Evolutionary conservation across 2,329 filamentous ascomycete genomes (phyloP).

Genomic region (Hyphodiscus sp.): DNA sequence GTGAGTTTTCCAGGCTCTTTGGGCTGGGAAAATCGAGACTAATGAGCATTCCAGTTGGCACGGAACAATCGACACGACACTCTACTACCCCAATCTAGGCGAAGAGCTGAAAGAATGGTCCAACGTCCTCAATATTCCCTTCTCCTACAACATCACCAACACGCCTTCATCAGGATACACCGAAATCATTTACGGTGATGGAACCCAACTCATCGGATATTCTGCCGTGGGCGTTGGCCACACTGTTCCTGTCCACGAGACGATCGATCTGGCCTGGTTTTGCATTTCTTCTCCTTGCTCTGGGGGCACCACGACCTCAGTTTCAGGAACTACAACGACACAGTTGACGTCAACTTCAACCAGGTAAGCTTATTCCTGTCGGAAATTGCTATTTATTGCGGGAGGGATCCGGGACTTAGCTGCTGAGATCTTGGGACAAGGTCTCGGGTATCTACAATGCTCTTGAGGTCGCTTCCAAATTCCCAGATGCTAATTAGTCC

Average conservation of each 20-base stretch:
- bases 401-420: too few species aligned
- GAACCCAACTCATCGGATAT: slow-evolving; percentile 28
- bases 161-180: slow-evolving; percentile 28
- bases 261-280: slow-evolving; percentile 23
- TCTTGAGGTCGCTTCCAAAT: too few species aligned
- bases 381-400: too few species aligned
- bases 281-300: slow-evolving; percentile 5
- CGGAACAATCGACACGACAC: slow-evolving; percentile 33
- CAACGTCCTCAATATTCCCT: slow-evolving; percentile 34
- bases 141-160: slow-evolving; percentile 23
- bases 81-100: slow-evolving; percentile 34
- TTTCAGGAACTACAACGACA: too few species aligned
- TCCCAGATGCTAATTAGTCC: too few species aligned
- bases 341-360: too few species aligned
- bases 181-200: slow-evolving; percentile 30
- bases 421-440: too few species aligned
- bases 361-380: too few species aligned
- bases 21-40: neutral
- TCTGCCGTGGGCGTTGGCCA: slow-evolving; percentile 28
- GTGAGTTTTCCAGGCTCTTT: slow-evolving; percentile 4
- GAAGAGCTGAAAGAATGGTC: slow-evolving; percentile 42
- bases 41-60: slow-evolving; percentile 26
- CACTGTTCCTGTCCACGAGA: slow-evolving; percentile 26
- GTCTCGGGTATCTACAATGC: too few species aligned
- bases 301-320: neutral